These are phyloP conservation scores for Nitzschia palea DNA, from an alignment of 108 stramenopile genomes.

Conservation along the genomic window DNA sequence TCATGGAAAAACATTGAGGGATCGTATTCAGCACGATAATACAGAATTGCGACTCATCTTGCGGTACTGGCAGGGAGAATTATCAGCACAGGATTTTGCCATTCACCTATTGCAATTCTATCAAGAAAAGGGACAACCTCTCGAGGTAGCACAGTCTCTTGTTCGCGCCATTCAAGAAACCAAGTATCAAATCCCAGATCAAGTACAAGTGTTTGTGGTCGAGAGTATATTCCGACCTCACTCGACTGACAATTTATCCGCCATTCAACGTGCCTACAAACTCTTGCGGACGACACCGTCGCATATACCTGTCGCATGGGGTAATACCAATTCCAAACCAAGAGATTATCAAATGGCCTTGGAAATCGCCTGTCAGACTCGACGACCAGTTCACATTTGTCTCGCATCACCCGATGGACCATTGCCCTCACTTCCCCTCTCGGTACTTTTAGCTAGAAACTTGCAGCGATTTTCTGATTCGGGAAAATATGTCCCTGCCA, in stretches of 20 bases:
- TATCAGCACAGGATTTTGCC: constrained; percentile 16
- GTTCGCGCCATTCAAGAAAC: constrained; percentile 9
- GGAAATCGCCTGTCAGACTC: constrained; percentile 49
- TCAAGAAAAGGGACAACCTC: neutral
- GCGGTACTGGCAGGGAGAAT: constrained; percentile 17
- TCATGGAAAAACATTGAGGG: constrained; percentile 19
- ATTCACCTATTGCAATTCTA: constrained; percentile 2
- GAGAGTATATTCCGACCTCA: constrained; percentile 44
- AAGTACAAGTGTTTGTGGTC: constrained; percentile 33
- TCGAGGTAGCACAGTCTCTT: constrained; percentile 7
- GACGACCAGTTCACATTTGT: constrained; percentile 72
- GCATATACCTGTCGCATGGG: constrained; percentile 39
- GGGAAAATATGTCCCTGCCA: constrained; percentile 69
- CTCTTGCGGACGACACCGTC: constrained; percentile 17
- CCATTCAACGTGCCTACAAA: constrained; percentile 23
- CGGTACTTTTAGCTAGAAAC: constrained; percentile 54
- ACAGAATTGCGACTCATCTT: constrained; percentile 23
- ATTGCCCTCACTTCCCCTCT: constrained; percentile 42
- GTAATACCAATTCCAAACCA: constrained; percentile 80
- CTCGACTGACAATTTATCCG: constrained; percentile 23
- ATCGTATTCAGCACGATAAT: constrained; percentile 24
- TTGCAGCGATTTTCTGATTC: constrained; percentile 52
- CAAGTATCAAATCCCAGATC: constrained; percentile 3
- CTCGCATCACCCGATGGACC: neutral
- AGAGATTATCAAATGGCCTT: constrained; percentile 62